These are phyloP conservation scores for Hypoxylon lienhwacheense DNA, from an alignment of 495 filamentous ascomycete species.

Conservation along the genomic window DNA sequence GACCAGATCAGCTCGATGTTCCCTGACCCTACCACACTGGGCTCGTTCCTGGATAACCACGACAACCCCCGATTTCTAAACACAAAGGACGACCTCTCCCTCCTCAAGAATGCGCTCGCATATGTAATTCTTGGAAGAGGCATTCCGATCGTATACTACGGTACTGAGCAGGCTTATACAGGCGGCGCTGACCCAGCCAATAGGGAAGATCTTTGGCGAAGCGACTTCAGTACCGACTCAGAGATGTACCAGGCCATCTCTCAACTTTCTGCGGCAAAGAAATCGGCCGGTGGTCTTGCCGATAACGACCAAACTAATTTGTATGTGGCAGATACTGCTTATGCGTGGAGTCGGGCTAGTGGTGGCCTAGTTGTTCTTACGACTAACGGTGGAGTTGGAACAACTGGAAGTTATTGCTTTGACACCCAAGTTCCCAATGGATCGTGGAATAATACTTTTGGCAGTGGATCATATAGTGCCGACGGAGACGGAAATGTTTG, in stretches of 20 bases:
- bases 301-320: constrained; percentile 45
- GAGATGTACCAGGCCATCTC: constrained; percentile 57
- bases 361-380: constrained; percentile 47
- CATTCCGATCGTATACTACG: constrained; percentile 51
- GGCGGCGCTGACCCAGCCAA: constrained; percentile 63
- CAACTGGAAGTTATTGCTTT: constrained; percentile 41
- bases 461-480: constrained; percentile 21
- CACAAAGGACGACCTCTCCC: constrained; percentile 56
- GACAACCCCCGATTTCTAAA: constrained; percentile 70
- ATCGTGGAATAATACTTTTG: constrained; percentile 35
- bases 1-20: constrained; percentile 53
- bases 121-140: constrained; percentile 67
- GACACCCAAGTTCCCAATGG: constrained; percentile 38
- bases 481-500: constrained; percentile 33
- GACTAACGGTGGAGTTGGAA: constrained; percentile 44
- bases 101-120: constrained; percentile 69
- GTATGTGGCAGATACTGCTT: constrained; percentile 43
- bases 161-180: constrained; percentile 72
- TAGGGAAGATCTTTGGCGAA: constrained; percentile 75
- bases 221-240: constrained; percentile 59
- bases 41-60: constrained; percentile 80
- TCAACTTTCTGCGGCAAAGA: constrained; percentile 39
- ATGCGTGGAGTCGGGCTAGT: constrained; percentile 44
- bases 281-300: constrained; percentile 43
- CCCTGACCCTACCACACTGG: constrained; percentile 44